Evolutionary conservation across 352 stramenopile species (phyloP).

Genomic region (Thalassiosira hispida): DNA sequence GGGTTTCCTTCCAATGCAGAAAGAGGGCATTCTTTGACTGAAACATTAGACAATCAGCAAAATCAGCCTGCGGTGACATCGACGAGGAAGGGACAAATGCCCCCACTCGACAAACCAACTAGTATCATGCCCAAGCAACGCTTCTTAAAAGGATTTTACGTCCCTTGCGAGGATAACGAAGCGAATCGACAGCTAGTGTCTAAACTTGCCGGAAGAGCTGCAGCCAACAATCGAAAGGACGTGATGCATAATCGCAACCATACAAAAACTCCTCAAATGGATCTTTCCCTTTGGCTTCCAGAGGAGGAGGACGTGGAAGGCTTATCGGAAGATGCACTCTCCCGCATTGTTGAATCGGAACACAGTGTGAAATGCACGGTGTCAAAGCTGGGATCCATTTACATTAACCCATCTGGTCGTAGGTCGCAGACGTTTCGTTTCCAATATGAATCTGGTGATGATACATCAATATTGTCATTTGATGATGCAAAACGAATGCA

Average conservation of each 20-base stretch:
- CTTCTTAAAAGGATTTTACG: conserved; percentile 47
- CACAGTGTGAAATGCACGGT: conserved; percentile 30
- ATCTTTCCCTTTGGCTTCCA: conserved; percentile 55
- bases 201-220: conserved; percentile 26
- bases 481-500: conserved; percentile 46
- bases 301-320: neutral
- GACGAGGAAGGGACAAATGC: conserved; percentile 28
- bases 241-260: conserved; percentile 43
- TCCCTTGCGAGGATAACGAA: conserved; percentile 38
- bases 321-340: conserved; percentile 24
- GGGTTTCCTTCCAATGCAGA: neutral
- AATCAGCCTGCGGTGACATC: neutral
- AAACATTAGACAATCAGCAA: neutral
- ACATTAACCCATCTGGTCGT: conserved; percentile 26
- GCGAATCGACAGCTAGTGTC: conserved; percentile 10
- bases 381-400: conserved; percentile 25
- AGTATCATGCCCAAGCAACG: conserved; percentile 33
- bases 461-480: conserved; percentile 23
- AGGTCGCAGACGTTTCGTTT: conserved; percentile 40
- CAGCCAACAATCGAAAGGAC: conserved; percentile 35
- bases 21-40: neutral
- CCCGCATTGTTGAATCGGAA: conserved; percentile 13
- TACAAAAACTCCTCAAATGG: conserved; percentile 30
- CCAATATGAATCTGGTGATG: conserved; percentile 29
- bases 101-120: conserved; percentile 17